phyloP scores from a whole-genome alignment of 768 basidiomycete species.

The Dioszegia hungarica region DNA sequence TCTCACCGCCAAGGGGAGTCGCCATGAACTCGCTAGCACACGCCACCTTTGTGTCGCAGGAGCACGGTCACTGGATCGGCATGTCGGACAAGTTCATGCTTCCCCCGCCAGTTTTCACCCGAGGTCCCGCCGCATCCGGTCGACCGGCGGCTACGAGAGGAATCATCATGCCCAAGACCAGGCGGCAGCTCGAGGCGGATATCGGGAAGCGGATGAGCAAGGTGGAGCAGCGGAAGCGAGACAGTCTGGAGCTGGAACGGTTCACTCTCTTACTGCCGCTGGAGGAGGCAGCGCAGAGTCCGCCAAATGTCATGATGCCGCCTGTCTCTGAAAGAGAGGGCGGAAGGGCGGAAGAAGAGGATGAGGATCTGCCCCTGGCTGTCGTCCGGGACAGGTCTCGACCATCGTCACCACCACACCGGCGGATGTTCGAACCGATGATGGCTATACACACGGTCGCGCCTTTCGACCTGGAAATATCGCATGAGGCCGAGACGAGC shows the following conservation, averaged over 20 bases:
- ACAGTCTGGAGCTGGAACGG: conserved; percentile 2
- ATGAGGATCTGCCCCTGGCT: conserved; percentile 4
- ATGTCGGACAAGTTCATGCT: conserved; percentile 31
- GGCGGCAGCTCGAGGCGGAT: conserved; percentile 23
- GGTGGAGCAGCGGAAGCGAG: conserved; percentile 7
- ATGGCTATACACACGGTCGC: neutral
- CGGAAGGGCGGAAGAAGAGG: neutral
- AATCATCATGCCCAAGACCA: conserved; percentile 33
- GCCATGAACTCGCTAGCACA: conserved; percentile 8
- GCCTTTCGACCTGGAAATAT: neutral
- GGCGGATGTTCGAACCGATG: neutral
- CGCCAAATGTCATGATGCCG: conserved; percentile 5
- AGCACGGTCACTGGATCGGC: conserved; percentile 19
- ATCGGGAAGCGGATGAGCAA: conserved; percentile 19
- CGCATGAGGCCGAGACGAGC: neutral
- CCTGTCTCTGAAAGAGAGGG: neutral
- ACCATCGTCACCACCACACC: neutral
- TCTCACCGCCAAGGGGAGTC: conserved; percentile 9
- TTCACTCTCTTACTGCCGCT: conserved; percentile 9
- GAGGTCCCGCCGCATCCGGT: neutral
- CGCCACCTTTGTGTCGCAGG: conserved; percentile 1
- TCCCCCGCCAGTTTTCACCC: conserved; percentile 27
- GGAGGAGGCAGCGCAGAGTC: conserved; percentile 6
- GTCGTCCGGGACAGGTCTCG: neutral
- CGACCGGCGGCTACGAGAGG: conserved; percentile 4